Evolutionary conservation across 2,329 filamentous ascomycete species (phyloP).

Genomic region (Lizonia empirigonia): DNA sequence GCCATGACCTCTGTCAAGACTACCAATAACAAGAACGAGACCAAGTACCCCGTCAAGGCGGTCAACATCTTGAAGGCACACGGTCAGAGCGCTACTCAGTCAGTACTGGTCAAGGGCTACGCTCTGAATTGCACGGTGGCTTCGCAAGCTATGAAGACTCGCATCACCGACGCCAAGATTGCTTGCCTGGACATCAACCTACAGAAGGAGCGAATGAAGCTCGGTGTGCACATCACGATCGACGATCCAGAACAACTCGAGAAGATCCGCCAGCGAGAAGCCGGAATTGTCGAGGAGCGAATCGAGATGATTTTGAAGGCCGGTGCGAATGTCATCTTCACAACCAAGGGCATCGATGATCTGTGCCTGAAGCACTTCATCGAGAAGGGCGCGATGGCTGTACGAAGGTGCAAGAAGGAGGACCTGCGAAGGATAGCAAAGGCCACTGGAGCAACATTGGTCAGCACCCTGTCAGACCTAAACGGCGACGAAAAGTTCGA

Average conservation of each 20-base stretch:
- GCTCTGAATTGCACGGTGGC: constrained; percentile 98
- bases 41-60: constrained; percentile 98
- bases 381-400: constrained; percentile 93
- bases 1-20: constrained; percentile 94
- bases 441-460: constrained; percentile 89
- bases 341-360: constrained; percentile 98
- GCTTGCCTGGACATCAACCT: constrained; percentile 97
- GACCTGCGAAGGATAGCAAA: constrained; percentile 94
- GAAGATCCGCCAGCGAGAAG: constrained; percentile 92
- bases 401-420: constrained; percentile 97
- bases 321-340: constrained; percentile 93
- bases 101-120: constrained; percentile 91
- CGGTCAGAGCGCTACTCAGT: constrained; percentile 89
- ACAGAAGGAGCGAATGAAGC: constrained; percentile 99
- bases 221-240: constrained; percentile 97
- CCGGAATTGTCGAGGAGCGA: constrained; percentile 89
- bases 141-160: constrained; percentile 95
- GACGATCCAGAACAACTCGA: constrained; percentile 97
- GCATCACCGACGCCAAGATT: constrained; percentile 92
- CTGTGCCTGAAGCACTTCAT: constrained; percentile 92
- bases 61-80: constrained; percentile 99
- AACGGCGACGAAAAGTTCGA: constrained; percentile 99
- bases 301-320: constrained; percentile 98
- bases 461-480: constrained; percentile 92
- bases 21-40: constrained; percentile 85